A percentile compares a stretch with the other conserved stretches of the same genome.
phyloP scores from a whole-genome alignment of 129 eudicot species.

The Artemisia argyi region DNA sequence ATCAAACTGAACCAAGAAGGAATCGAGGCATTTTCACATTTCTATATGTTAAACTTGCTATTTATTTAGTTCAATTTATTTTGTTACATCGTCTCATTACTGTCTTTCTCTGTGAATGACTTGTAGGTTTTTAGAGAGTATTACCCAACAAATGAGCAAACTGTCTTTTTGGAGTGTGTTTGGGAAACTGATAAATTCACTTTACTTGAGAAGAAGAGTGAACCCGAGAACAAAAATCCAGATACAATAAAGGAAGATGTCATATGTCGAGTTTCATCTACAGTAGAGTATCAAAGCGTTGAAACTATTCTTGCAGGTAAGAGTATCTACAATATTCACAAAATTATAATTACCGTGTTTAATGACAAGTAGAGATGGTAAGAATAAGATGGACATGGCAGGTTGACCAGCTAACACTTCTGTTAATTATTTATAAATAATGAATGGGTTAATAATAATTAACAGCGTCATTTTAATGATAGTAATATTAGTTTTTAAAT shows the following conservation, averaged over 20 bases:
- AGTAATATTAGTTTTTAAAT: no score
- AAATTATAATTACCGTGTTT: no score
- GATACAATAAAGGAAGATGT: constrained; percentile 35
- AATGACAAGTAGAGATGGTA: no score
- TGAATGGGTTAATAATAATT: not conserved
- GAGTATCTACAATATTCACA: not conserved
- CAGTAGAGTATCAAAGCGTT: constrained; percentile 51
- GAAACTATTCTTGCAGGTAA: constrained; percentile 76
- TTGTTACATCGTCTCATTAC: not conserved
- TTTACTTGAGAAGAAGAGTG: constrained; percentile 49
- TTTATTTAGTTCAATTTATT: not conserved
- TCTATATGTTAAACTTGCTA: not conserved
- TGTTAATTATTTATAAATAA: no score
- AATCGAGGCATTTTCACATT: constrained; percentile 53
- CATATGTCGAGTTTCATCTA: constrained; percentile 30
- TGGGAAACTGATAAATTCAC: constrained; percentile 76
- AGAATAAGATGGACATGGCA: no score
- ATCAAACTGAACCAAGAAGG: constrained; percentile 68
- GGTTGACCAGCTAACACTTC: no score
- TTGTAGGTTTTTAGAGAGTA: constrained; percentile 77
- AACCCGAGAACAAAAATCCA: constrained; percentile 26
- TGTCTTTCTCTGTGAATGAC: not conserved
- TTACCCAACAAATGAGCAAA: constrained; percentile 53
- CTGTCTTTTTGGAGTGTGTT: constrained; percentile 52
- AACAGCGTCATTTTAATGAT: no score